Conservation (phyloP, 75 land plant species). For the Chamaecyparis obtusa region DNA sequence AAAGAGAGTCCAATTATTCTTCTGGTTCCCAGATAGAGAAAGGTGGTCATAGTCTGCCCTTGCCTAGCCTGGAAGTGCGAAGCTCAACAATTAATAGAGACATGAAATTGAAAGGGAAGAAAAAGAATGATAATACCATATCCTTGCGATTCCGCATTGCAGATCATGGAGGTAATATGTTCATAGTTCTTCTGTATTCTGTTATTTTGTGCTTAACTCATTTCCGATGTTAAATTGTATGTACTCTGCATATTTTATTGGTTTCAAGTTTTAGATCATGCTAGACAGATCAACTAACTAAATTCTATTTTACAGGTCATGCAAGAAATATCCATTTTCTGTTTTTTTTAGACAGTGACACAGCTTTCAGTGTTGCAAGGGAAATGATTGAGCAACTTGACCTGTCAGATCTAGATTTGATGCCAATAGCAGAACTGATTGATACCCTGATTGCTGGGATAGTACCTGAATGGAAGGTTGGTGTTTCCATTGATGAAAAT, state of each 20-base stretch:
- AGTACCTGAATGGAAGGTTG: constrained; percentile 65
- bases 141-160: constrained; percentile 55
- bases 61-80: constrained; percentile 36
- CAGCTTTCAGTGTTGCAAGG: constrained; percentile 49
- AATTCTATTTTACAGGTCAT: constrained; percentile 34
- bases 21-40: constrained; percentile 16
- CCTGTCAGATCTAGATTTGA: constrained; percentile 57
- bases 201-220: neutral
- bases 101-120: constrained; percentile 55
- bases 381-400: constrained; percentile 78
- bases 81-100: constrained; percentile 32
- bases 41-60: constrained; percentile 7
- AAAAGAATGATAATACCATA: constrained; percentile 39
- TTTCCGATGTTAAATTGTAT: neutral
- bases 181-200: neutral
- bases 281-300: neutral
- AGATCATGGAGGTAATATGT: constrained; percentile 44
- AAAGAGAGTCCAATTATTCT: constrained; percentile 21
- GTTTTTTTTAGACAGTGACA: constrained; percentile 59
- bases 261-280: neutral
- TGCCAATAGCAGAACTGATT: constrained; percentile 71
- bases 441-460: constrained; percentile 55
- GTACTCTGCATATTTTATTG: neutral
- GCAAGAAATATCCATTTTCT: constrained; percentile 55
- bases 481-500: constrained; percentile 26